Conservation (phyloP, 2,329 filamentous ascomycete species). For the Fusarium circinatum region DNA sequence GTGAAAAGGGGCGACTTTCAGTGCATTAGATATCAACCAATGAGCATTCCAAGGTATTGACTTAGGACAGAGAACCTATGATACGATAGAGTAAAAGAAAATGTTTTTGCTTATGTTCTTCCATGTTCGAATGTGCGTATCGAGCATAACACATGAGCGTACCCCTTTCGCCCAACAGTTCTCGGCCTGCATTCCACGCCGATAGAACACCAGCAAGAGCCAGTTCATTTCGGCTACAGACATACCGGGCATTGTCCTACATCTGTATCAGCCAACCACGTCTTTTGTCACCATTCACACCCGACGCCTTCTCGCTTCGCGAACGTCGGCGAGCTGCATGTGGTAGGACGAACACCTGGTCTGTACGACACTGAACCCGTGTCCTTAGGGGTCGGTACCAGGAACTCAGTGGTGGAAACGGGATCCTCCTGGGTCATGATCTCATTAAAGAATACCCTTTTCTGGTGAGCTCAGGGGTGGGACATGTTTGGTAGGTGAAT, state of each 20-base stretch:
- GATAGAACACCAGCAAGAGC: background rate
- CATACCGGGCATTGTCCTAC: slow-evolving; percentile 16
- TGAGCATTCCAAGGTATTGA: background rate
- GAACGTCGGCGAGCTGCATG: slow-evolving; percentile 26
- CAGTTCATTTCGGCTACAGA: slow-evolving; percentile 26
- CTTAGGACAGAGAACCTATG: background rate
- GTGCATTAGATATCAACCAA: background rate
- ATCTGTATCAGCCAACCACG: slow-evolving; percentile 12
- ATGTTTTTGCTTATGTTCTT: background rate
- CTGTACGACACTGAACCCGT: slow-evolving; percentile 22
- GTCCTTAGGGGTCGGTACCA: background rate
- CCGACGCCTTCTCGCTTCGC: slow-evolving; percentile 39
- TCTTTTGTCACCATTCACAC: slow-evolving; percentile 1
- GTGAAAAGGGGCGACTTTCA: background rate
- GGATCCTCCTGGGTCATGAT: background rate
- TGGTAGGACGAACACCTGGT: slow-evolving; percentile 28
- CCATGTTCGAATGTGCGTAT: background rate
- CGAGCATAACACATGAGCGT: background rate
- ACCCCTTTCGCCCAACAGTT: background rate
- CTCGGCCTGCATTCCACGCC: background rate
- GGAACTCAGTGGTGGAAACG: background rate
- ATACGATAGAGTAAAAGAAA: background rate
- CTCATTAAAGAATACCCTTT: background rate
- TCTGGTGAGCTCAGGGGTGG: background rate
- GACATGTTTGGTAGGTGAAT: background rate